phyloP scores from a whole-genome alignment of 345 rosid genomes.

The Iberis pinnata region DNA sequence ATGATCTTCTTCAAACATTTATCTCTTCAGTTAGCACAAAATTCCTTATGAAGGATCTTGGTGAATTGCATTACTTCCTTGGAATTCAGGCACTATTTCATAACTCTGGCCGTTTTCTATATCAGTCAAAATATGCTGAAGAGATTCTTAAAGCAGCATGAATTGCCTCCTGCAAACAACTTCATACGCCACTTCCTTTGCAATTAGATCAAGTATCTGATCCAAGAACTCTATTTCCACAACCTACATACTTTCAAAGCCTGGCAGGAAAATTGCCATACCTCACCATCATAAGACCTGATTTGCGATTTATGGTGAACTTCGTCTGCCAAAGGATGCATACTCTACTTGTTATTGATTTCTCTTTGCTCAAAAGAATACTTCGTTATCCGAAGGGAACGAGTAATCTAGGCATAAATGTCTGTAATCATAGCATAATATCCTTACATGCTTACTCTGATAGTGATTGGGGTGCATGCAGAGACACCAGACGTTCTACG shows the following conservation, averaged over 20 bases:
- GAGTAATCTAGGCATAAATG: rapidly evolving
- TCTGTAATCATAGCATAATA: rapidly evolving
- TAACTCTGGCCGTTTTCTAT: not conserved
- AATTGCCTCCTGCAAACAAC: rapidly evolving
- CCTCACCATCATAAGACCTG: not conserved
- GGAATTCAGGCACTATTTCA: not conserved
- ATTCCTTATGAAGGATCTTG: not conserved
- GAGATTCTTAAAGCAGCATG: not conserved
- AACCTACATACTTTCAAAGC: not conserved
- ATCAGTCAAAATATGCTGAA: not conserved
- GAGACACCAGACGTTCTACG: not conserved
- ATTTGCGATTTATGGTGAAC: not conserved
- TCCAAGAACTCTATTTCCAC: rapidly evolving
- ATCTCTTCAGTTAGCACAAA: too few species aligned
- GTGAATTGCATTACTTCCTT: not conserved
- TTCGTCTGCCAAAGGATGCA: not conserved
- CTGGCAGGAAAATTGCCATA: not conserved
- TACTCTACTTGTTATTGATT: not conserved
- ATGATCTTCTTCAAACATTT: too few species aligned
- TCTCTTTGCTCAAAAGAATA: not conserved
- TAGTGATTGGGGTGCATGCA: not conserved
- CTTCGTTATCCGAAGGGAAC: not conserved
- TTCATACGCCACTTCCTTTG: not conserved
- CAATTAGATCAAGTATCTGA: rapidly evolving
- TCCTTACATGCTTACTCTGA: not conserved